Evolutionary conservation across 495 filamentous ascomycete species (phyloP).

Genomic region (Aspergillus coremiiformis): DNA sequence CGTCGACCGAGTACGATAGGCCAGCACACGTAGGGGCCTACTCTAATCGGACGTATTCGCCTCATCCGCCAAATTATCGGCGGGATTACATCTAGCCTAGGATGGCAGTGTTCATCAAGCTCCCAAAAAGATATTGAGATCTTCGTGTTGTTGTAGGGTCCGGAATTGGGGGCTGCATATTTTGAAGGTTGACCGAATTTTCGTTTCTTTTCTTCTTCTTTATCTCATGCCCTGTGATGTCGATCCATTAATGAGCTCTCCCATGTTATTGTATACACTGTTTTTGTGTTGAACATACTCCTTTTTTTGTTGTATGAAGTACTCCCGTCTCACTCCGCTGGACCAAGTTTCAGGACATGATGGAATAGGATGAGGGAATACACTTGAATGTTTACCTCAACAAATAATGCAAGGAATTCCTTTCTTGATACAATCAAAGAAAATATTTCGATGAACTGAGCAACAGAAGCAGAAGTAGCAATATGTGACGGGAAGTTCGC

Average conservation of each 20-base stretch:
- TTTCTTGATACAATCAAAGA: not conserved
- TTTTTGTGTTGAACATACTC: not conserved
- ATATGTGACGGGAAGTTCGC: too few relatives aligned
- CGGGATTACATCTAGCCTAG: slow-evolving; percentile 7
- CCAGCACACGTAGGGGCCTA: slow-evolving; percentile 7
- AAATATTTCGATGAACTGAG: not conserved
- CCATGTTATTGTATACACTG: not conserved
- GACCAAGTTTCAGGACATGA: not conserved
- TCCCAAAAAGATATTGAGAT: not conserved
- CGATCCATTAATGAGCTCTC: not conserved
- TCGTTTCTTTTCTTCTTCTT: too few relatives aligned
- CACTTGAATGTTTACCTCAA: not conserved
- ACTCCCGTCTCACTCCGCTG: not conserved
- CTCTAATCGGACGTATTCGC: not conserved
- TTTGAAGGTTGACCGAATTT: slow-evolving; percentile 9
- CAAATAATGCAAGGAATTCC: not conserved
- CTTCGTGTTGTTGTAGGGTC: slow-evolving; percentile 5
- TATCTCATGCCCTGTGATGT: slow-evolving; percentile 13
- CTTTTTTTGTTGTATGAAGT: not conserved
- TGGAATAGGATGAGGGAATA: slow-evolving; percentile 4
- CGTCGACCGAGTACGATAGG: slow-evolving; percentile 2
- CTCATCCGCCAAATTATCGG: not conserved
- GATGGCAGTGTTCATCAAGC: not conserved
- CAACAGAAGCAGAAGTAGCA: not conserved
- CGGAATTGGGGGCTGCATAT: too few relatives aligned